Conservation (phyloP, 1,284 basidiomycete species). For the Ganoderma lingzhi region DNA sequence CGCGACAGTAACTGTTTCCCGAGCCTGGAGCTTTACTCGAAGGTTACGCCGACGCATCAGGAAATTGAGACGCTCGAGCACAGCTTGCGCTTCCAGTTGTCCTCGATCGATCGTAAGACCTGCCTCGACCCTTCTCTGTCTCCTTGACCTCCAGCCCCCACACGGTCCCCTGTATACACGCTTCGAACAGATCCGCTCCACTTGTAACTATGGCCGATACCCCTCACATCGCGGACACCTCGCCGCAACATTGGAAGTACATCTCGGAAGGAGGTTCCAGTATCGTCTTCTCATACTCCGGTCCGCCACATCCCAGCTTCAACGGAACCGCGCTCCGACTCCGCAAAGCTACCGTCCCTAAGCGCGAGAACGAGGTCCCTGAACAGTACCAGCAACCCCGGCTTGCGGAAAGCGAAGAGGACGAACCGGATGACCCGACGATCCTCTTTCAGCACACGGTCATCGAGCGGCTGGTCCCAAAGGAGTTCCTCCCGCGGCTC, state of each 20-base stretch:
- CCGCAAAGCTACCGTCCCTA: conserved; percentile 55
- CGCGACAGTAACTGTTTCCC: background rate
- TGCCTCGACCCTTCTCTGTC: background rate
- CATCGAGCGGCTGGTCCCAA: conserved; percentile 67
- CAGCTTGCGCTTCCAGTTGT: conserved; percentile 14
- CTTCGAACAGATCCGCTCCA: background rate
- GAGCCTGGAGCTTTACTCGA: background rate
- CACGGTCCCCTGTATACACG: background rate
- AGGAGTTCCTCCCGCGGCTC: conserved; percentile 63
- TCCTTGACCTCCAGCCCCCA: background rate
- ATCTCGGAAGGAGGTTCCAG: conserved; percentile 91
- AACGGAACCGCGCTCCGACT: conserved; percentile 77
- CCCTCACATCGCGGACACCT: conserved; percentile 46
- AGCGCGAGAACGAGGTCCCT: conserved; percentile 14
- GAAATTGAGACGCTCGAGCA: conserved; percentile 13
- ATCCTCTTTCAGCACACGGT: conserved; percentile 71
- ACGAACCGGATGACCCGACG: conserved; percentile 64
- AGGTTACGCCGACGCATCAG: background rate
- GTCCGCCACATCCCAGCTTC: conserved; percentile 56
- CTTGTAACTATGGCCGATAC: conserved; percentile 2
- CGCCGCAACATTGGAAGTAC: conserved; percentile 79
- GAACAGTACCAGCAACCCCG: conserved; percentile 16
- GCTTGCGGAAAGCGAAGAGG: conserved; percentile 26
- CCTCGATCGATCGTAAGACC: conserved; percentile 20
- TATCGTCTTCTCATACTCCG: conserved; percentile 84